Evolutionary conservation across 495 filamentous ascomycete genomes (phyloP).

Genomic region (Sabuloglossum arenarium): DNA sequence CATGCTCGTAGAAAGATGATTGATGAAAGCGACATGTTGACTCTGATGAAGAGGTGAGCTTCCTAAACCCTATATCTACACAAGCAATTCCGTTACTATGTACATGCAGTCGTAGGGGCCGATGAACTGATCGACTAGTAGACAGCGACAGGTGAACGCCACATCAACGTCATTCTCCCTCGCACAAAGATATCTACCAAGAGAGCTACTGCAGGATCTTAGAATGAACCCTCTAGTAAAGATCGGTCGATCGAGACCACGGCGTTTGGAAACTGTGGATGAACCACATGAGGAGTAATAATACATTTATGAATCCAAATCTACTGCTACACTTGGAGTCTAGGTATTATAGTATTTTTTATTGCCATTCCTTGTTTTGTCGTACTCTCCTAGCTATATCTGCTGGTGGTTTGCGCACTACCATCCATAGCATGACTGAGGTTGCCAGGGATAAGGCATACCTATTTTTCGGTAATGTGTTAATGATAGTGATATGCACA

Average conservation of each 20-base stretch:
- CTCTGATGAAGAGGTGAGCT: slow-evolving; percentile 60
- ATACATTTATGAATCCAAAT: background rate
- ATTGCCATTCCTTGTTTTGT: slow-evolving; percentile 62
- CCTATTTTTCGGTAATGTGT: slow-evolving; percentile 28
- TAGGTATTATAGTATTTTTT: background rate
- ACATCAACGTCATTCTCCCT: slow-evolving; percentile 63
- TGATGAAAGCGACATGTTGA: slow-evolving; percentile 63
- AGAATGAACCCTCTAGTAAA: slow-evolving; percentile 40
- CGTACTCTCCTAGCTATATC: slow-evolving; percentile 54
- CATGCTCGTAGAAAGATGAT: slow-evolving; percentile 73
- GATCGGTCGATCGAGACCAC: background rate
- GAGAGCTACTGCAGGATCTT: slow-evolving; percentile 65
- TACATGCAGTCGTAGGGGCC: background rate
- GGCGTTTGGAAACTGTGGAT: slow-evolving; percentile 2
- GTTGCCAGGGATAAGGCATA: slow-evolving; percentile 76
- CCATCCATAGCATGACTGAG: slow-evolving; percentile 85
- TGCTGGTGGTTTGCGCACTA: slow-evolving; percentile 63
- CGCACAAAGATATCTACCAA: slow-evolving; percentile 59
- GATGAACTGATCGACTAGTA: slow-evolving; percentile 14
- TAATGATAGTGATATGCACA: background rate
- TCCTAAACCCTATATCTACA: slow-evolving; percentile 13
- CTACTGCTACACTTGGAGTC: background rate
- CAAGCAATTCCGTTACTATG: background rate
- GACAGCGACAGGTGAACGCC: slow-evolving; percentile 56
- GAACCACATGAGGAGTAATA: slow-evolving; percentile 3